Evolutionary conservation across 805 yeast species (phyloP).

Genomic region (Candida ulmi): DNA sequence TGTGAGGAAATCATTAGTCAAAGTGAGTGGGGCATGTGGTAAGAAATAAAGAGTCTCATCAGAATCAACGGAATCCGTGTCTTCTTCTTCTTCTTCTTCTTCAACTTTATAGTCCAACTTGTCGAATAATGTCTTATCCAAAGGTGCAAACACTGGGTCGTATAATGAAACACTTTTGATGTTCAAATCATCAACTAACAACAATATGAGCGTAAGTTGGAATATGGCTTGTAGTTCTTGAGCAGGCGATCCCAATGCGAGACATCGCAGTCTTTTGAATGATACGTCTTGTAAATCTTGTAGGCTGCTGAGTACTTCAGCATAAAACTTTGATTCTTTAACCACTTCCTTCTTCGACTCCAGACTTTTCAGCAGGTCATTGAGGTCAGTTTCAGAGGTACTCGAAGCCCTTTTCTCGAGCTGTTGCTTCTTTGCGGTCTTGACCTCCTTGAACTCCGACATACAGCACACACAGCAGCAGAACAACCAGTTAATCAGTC

Average conservation of each 20-base stretch:
- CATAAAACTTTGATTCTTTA: conserved; percentile 23
- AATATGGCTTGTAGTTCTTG: conserved; percentile 54
- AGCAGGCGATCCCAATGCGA: conserved; percentile 67
- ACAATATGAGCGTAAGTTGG: conserved; percentile 57
- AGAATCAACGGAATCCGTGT: not conserved
- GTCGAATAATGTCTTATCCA: conserved; percentile 36
- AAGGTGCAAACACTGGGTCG: conserved; percentile 56
- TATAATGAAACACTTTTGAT: conserved; percentile 38
- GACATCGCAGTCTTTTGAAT: conserved; percentile 44
- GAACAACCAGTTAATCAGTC: too few relatives aligned
- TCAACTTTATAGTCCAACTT: conserved; percentile 16
- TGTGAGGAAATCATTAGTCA: conserved; percentile 38
- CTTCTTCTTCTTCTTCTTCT: conserved; percentile 5
- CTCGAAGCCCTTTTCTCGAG: not conserved
- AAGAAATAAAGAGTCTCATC: conserved; percentile 44
- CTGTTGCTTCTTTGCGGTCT: not conserved
- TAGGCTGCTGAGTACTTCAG: conserved; percentile 20
- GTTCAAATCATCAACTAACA: conserved; percentile 27
- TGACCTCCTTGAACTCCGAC: not conserved
- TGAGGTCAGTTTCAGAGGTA: conserved; percentile 1
- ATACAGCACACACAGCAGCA: not conserved
- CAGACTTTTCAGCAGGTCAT: conserved; percentile 7
- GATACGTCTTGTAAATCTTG: conserved; percentile 9
- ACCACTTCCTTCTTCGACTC: conserved; percentile 18
- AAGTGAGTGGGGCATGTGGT: conserved; percentile 68